Base-by-base conservation (phyloP, 331 rosid genomes). In the Saraca asoca region DNA sequence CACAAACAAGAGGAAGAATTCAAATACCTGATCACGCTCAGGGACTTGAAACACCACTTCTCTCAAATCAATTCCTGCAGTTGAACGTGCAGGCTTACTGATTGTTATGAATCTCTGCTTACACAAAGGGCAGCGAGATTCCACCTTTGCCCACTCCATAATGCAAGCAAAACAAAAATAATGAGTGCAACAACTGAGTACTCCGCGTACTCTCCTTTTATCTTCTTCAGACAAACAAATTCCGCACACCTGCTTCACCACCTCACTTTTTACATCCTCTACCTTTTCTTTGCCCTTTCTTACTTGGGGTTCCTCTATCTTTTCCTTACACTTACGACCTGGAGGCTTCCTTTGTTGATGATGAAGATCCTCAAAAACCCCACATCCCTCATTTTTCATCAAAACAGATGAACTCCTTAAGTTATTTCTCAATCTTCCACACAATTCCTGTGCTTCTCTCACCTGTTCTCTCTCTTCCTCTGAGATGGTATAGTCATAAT, bases 141-240 rank as follows among this genome's bases (percentile, higher is more conserved):
- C 99, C 76, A 94, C 99, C 82, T 90, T 94, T 12, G 92, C 88
- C 99, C 99, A 94, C 83, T 94, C 99, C 90, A 86, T 83, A 69
- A 94, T 90, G 79, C 99, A 94, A 51, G 86, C 67, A 70, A 88
- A 94, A 78, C 99, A 94, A 79, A 90, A 94, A 67, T 74, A 94
- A 80, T 94, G 99, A 53, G 95, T 80, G 82, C 99, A 94, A 68
- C 99, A 90, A 58, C 86, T 81, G 24, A 94, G 83, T 7, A 88
- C 82, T 73, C 99, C 99, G 82, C 92, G 77, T 44, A 86, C 82
- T 90, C 84, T 86, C 75, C 96, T 83, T 78, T 88, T 88, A 82
- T 85, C 86, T 86, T 94, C 99, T 78, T 90, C 99, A 0, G 99
- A 80, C 11, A 94, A 82, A 78, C 99, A 94, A 85, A 94, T 85